These are phyloP conservation scores for Aspergillus fischeri DNA, from an alignment of 2,329 filamentous ascomycete species.

Conservation along the genomic window DNA sequence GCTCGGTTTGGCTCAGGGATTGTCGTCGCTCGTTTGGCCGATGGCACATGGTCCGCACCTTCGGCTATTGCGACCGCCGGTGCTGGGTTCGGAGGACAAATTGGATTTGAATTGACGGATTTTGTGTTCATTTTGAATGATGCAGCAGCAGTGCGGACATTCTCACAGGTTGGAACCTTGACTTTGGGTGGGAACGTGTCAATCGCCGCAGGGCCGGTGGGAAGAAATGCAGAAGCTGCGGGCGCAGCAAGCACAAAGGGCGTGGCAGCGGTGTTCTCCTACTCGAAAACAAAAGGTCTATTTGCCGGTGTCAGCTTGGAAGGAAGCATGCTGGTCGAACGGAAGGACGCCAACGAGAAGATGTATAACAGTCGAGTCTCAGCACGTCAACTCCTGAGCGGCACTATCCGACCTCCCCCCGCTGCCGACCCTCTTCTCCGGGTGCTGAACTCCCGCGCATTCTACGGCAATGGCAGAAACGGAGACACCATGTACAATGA, in stretches of 20 bases:
- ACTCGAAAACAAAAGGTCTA: constrained; percentile 95
- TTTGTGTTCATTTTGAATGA: constrained; percentile 99
- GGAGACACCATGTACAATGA: constrained; percentile 86
- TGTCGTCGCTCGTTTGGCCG: constrained; percentile 46
- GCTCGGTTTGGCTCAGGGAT: constrained; percentile 48
- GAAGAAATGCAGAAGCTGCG: constrained; percentile 91
- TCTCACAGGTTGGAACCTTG: constrained; percentile 85
- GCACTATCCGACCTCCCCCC: constrained; percentile 71
- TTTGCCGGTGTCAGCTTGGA: constrained; percentile 95
- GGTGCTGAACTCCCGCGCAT: constrained; percentile 79
- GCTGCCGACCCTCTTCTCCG: constrained; percentile 80
- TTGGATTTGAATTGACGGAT: constrained; percentile 50
- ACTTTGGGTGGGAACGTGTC: constrained; percentile 96
- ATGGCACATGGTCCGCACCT: constrained; percentile 49
- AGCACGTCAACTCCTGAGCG: constrained; percentile 75
- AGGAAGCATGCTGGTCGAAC: constrained; percentile 87
- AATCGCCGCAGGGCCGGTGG: constrained; percentile 88
- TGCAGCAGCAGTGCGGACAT: constrained; percentile 79
- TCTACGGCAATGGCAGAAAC: constrained; percentile 60
- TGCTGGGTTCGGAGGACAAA: constrained; percentile 49
- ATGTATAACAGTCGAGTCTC: constrained; percentile 81
- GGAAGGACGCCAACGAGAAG: constrained; percentile 95
- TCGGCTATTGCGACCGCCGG: constrained; percentile 48
- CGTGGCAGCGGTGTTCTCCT: constrained; percentile 89
- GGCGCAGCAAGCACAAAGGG: constrained; percentile 87